phyloP scores from a whole-genome alignment of 441 rosid genomes.

The Kokia cookei region DNA sequence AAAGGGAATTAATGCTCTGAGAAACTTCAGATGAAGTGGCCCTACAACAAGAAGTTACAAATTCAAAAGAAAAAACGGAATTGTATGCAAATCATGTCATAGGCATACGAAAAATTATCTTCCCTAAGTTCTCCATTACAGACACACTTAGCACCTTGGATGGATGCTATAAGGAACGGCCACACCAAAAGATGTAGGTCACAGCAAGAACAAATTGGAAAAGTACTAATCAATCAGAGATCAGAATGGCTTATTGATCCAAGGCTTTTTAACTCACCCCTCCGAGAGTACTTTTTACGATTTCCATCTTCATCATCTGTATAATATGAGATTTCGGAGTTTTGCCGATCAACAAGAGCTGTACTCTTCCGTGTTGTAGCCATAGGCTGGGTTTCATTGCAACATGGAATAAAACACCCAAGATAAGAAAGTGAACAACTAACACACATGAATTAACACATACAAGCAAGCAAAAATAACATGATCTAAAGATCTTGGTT shows the following conservation, averaged over 20 bases:
- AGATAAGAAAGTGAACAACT: conserved; percentile 9
- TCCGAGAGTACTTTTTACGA: conserved; percentile 73
- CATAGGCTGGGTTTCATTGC: conserved; percentile 45
- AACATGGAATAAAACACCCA: conserved; percentile 4
- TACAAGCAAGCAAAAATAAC: neutral
- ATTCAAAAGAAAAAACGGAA: neutral
- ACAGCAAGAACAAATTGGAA: conserved; percentile 1
- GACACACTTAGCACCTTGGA: neutral
- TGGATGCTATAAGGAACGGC: neutral
- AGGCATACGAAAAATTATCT: neutral
- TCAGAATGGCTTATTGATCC: neutral
- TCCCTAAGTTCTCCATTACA: neutral
- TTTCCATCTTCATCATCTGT: conserved; percentile 96
- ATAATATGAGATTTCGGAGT: conserved; percentile 71
- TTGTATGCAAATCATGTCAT: neutral
- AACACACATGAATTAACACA: neutral
- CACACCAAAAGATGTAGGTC: neutral
- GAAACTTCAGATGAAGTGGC: conserved; percentile 84
- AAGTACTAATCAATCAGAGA: neutral
- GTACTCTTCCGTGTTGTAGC: conserved; percentile 87
- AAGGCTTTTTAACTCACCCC: conserved; percentile 48
- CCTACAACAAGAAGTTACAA: conserved; percentile 38
- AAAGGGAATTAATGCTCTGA: conserved; percentile 90
- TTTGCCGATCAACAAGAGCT: conserved; percentile 63
- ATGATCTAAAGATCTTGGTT: neutral